These are phyloP conservation scores for Fistulifera pelliculosa DNA, from an alignment of 108 stramenopile genomes.

Conservation along the genomic window DNA sequence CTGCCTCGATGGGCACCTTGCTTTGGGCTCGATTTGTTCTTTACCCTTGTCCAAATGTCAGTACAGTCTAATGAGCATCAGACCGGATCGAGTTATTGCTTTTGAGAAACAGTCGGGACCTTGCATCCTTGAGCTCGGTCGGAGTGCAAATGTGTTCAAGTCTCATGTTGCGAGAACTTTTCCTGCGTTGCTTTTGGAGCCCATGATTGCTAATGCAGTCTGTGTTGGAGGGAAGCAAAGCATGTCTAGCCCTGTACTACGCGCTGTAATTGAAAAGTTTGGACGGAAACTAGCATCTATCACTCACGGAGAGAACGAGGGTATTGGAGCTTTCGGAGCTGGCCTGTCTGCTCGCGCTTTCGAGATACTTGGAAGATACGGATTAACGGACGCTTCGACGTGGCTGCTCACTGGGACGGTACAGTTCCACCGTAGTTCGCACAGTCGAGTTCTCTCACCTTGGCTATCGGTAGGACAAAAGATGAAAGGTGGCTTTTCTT, in stretches of 20 bases:
- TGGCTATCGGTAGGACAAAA: constrained; percentile 63
- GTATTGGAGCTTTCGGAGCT: constrained; percentile 57
- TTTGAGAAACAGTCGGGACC: constrained; percentile 30
- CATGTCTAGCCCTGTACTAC: constrained; percentile 32
- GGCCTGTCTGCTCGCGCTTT: constrained; percentile 60
- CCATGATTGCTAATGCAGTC: constrained; percentile 73
- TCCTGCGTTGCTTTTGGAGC: constrained; percentile 68
- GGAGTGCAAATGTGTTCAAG: constrained; percentile 35
- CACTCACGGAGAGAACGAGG: constrained; percentile 68
- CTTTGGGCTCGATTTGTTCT: constrained; percentile 46
- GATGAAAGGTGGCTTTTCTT: constrained; percentile 32
- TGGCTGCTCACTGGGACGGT: constrained; percentile 62
- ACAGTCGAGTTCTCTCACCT: constrained; percentile 48
- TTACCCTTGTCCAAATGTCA: constrained; percentile 30
- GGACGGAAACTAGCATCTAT: constrained; percentile 62
- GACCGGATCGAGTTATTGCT: constrained; percentile 66
- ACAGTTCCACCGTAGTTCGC: constrained; percentile 27
- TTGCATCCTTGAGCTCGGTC: constrained; percentile 39
- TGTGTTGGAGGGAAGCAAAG: constrained; percentile 42
- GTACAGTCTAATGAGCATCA: constrained; percentile 38
- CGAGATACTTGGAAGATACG: constrained; percentile 45
- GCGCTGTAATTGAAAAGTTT: constrained; percentile 67
- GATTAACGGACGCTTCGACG: constrained; percentile 49
- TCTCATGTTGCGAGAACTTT: constrained; percentile 46
- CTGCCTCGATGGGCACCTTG: constrained; percentile 32